phyloP scores from a whole-genome alignment of 1,139 yeast species.

The Hanseniaspora uvarum region DNA sequence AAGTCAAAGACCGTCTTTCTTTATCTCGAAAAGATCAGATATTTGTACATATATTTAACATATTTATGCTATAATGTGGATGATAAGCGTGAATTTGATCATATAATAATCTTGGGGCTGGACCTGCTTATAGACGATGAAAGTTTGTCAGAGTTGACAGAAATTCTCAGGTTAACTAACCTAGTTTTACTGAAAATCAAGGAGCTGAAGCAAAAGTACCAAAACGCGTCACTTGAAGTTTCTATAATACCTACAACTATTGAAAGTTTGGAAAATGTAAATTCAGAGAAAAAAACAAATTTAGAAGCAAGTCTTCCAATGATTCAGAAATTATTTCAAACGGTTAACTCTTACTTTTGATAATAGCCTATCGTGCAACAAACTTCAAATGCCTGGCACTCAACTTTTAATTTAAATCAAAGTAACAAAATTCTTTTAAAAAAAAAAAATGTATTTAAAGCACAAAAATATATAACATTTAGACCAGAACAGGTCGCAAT shows the following conservation, averaged over 20 bases:
- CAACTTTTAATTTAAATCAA: neutral
- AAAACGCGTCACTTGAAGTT: neutral
- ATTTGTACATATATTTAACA: conserved; percentile 30
- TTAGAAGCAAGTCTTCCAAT: neutral
- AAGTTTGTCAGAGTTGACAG: conserved; percentile 2
- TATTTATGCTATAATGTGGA: conserved; percentile 26
- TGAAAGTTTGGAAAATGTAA: neutral
- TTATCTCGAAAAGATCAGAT: conserved; percentile 27
- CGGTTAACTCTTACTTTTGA: neutral
- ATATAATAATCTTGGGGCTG: conserved; percentile 26
- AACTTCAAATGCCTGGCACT: no score
- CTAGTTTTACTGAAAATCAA: neutral
- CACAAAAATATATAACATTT: conserved; percentile 14
- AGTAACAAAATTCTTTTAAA: neutral
- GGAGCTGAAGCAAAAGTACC: conserved; percentile 3
- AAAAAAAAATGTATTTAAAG: neutral
- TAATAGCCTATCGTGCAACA: no score
- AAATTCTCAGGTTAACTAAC: conserved; percentile 5
- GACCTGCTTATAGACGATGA: conserved; percentile 22
- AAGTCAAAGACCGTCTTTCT: conserved; percentile 15
- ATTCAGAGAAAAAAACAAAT: neutral
- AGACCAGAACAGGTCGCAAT: conserved; percentile 29
- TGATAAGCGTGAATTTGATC: conserved; percentile 19
- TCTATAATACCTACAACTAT: neutral
- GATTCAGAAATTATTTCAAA: neutral